Evolutionary conservation across 768 basidiomycete genomes (phyloP), one percentile per base, ranked within the genome.

Genomic region (Lentinus tigrinus): DNA sequence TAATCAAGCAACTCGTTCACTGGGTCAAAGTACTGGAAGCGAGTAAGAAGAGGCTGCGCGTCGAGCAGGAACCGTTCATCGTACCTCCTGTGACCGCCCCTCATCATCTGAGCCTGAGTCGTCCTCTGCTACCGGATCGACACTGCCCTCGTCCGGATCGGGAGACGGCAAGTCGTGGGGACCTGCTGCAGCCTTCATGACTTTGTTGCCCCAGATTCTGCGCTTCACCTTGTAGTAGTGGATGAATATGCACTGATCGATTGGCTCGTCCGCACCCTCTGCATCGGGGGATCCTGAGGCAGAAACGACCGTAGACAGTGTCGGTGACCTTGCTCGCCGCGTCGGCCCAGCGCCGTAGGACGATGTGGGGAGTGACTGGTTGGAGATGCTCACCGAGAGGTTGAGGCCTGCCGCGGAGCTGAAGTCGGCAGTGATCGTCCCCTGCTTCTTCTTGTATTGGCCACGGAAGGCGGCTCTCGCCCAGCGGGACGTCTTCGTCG

Each of bases 221-320:
- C 34, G 28, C 23, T 62, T 62, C 46, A 54, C 27, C 52, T 62
- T 62, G 61, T 50, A 62, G 40, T 62, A 62, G 27, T 62, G 46
- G n/a, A 62, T 46, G 42, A 62, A 62, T 9, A 62, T 57, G 26
- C 56, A 62, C 40, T 57, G 61, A 31, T 62, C 56, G 16, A 43
- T 48, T 19, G 40, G 49, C n/a, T 56, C 56, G 9, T 26, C 27
- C 17, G 43, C 39, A 1, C 24, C 50, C 8, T 14, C 19, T 23
- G 39, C 28, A 5, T 21, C n/a, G 7, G 39, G 40, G 16, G 27
- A 31, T 16, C 43, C 26, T n/a, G 16, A 39, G 2, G 39, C 26
- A 2, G 27, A 28, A n/a, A 13, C 17, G 39, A 42, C 17, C 14
- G 40, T 28, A 23, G 2, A 23, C 16, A 34, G 11, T 24, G 13